phyloP scores from a whole-genome alignment of 305 asterid genomes.

The Plantago coronopus region DNA sequence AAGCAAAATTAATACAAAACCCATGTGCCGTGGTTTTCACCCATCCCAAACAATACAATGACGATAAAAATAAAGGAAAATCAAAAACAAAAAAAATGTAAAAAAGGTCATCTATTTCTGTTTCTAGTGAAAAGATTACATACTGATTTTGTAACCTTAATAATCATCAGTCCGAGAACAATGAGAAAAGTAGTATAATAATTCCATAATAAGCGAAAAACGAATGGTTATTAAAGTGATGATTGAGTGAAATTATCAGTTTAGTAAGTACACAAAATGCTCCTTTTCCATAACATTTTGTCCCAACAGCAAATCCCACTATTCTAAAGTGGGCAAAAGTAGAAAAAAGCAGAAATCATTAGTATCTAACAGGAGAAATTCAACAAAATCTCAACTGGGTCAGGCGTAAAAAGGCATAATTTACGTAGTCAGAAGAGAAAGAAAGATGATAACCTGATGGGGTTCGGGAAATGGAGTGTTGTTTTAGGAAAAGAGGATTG shows the following conservation, averaged over 20 bases:
- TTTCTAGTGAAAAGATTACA: constrained; percentile 38
- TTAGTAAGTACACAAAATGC: constrained; percentile 29
- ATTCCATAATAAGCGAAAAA: constrained; percentile 24
- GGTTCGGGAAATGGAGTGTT: constrained; percentile 19
- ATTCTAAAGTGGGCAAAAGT: constrained; percentile 29
- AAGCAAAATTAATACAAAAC: constrained; percentile 29
- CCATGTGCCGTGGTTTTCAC: constrained; percentile 47
- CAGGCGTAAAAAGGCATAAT: constrained; percentile 15
- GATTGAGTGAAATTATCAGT: background rate
- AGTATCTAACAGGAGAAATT: constrained; percentile 19
- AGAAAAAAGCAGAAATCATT: constrained; percentile 50
- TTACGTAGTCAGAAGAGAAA: background rate
- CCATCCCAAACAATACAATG: constrained; percentile 19
- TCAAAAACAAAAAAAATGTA: background rate
- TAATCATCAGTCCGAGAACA: constrained; percentile 39
- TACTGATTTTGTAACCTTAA: constrained; percentile 30
- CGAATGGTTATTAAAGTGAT: background rate
- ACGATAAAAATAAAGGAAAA: constrained; percentile 22
- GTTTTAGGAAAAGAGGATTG: constrained; percentile 25
- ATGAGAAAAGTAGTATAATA: constrained; percentile 23
- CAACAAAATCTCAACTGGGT: constrained; percentile 21
- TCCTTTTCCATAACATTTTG: constrained; percentile 28
- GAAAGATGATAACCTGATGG: constrained; percentile 19
- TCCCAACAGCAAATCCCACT: constrained; percentile 15
- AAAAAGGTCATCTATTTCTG: constrained; percentile 27